Base-by-base conservation (phyloP, 2,329 filamentous ascomycete species). In the Raffaelea albimanens region DNA sequence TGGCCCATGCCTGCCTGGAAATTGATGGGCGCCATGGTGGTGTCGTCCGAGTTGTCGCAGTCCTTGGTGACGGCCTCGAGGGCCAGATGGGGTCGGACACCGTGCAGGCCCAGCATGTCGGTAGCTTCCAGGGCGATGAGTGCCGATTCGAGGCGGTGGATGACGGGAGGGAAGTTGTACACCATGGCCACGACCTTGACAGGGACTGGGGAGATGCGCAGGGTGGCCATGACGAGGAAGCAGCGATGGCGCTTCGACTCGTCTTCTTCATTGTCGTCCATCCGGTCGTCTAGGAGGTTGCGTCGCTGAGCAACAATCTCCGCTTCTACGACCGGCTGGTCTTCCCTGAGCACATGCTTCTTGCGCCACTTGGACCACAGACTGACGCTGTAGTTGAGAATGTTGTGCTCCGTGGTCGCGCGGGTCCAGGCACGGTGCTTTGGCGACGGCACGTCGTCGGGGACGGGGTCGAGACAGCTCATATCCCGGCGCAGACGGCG, bases 61-160 rank as follows among this genome's bases (percentile, higher is more conserved):
- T 96, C 87, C 59, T 98, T 96, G 1, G 93, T 98, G 48, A 96
- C 70, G 0, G 93, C 89, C 59, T 96, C 90, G 0, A 98, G 71
- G 0, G 90, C 90, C 23, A 94, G 69, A 2, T 75, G 71, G 0
- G 86, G 76, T 0, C 72, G 69, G 14, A 95, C 74, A 1, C 21
- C 44, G 0, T 72, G 58, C 1, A 97, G 69, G 3, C 73, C 75
- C 0, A 96, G 65, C 18, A 78, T 62, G 2, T 72, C 62, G 54
- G 83, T 88, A 1, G 82, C 85, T 53, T 98, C 91, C 0, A 85
- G 63, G 0, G 84, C 80, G 52, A 97, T 86, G 4, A 97, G 70
- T 49, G 83, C 85, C 0, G 84, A 82, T 54, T 98, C 90, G 7
- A 96, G 67, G 10, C 88, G 80, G 58, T 88, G 83, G 34, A 96